Base-by-base conservation (phyloP, 164 flowering plant genomes). In the Tinospora cordifolia region DNA sequence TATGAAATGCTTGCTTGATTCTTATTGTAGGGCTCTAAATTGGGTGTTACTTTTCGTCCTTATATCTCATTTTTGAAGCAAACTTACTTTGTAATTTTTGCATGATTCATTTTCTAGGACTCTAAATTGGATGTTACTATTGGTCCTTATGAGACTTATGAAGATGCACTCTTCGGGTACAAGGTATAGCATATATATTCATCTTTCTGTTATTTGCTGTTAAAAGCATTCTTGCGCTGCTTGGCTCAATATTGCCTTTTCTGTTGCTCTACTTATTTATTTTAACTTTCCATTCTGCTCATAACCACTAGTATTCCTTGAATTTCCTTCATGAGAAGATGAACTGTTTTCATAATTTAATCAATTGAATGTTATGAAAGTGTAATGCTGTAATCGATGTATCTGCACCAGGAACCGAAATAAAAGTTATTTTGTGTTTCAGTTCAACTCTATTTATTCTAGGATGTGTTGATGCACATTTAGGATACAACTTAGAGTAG, bases 91-190 rank as follows among this genome's bases (percentile, higher is more conserved):
- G 44, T 3, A 17, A 26, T 21, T 19, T 22, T 19, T 65, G 17
- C 34, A 58, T 70, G 26, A 39, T 60, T 10, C 69, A 0, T 46
- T 49, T 68, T 75, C 68, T 70, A 93, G 98, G 97, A 93, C 69
- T 93, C 98, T 24, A 90, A 90, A 80, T 62, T 93, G 86, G 98
- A 93, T 74, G 75, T 93, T 54, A 91, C 98, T 19, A 90, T 93
- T 69, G 98, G 98, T 60, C 98, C 97, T 34, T 93, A 93, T 74
- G 97, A 93, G 85, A 93, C 97, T 44, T 93, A 91, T 75, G 97
- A 90, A 83, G 98, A 93, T 79, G 40, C 85, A 65, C 75, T 89
- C 65, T 91, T 90, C 78, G 96, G 98, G 51, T 93, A 88, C 84
- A 93, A 93, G 96, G 98, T 93, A 83, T 58, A 38, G 11, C 69